Conservation (phyloP, 2,329 filamentous ascomycete species). For the Juglanconis oblonga region DNA sequence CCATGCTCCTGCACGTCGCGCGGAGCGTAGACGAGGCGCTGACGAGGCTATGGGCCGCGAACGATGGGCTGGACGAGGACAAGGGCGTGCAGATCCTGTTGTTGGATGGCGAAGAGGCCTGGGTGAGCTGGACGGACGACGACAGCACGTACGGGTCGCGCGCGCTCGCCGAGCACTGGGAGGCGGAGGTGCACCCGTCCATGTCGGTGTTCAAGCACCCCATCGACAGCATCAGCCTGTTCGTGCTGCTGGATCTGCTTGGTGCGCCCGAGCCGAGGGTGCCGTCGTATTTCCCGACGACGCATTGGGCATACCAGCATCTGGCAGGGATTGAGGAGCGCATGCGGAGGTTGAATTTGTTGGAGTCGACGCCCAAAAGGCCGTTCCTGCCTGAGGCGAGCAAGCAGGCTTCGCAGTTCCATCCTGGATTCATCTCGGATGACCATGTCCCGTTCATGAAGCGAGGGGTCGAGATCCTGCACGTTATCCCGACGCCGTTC, state of each 20-base stretch:
- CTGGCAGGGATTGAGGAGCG: constrained; percentile 73
- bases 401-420: constrained; percentile 38
- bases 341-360: constrained; percentile 62
- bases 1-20: constrained; percentile 77
- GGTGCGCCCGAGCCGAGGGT: constrained; percentile 67
- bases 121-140: constrained; percentile 64
- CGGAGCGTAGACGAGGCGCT: constrained; percentile 68
- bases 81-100: constrained; percentile 77
- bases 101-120: constrained; percentile 81
- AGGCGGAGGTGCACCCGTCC: constrained; percentile 60
- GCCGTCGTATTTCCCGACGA: constrained; percentile 83
- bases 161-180: constrained; percentile 72
- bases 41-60: constrained; percentile 70
- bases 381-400: constrained; percentile 26
- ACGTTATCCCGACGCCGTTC: constrained; percentile 72
- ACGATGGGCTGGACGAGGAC: constrained; percentile 63
- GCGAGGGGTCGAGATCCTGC: constrained; percentile 71
- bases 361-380: constrained; percentile 51
- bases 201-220: constrained; percentile 67
- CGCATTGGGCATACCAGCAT: constrained; percentile 86
- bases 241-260: constrained; percentile 87
- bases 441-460: constrained; percentile 77
- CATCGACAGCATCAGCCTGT: constrained; percentile 71
- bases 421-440: constrained; percentile 52
- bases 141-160: constrained; percentile 78